phyloP scores from a whole-genome alignment of 257 asterid species.

The Solanum bulbocastanum region DNA sequence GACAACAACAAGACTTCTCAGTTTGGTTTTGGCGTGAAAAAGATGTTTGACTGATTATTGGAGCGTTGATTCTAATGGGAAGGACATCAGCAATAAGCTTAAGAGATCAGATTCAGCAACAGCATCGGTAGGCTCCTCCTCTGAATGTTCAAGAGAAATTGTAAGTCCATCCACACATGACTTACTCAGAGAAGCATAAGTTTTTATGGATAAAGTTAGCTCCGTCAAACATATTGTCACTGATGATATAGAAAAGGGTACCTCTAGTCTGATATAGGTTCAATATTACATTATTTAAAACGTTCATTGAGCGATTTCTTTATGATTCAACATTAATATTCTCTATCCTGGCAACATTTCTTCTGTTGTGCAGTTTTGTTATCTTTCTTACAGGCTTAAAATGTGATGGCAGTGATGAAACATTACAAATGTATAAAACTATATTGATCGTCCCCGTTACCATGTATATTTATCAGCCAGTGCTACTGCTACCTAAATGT shows the following conservation, averaged over 20 bases:
- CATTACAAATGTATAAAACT: neutral
- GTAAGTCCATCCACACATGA: neutral
- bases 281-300: neutral
- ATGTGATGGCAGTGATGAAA: neutral
- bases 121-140: neutral
- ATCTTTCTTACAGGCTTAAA: neutral
- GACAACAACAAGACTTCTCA: neutral
- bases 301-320: neutral
- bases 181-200: neutral
- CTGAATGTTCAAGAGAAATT: neutral
- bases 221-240: neutral
- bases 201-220: neutral
- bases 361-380: neutral
- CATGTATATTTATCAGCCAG: neutral
- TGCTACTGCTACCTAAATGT: neutral
- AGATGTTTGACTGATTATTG: conserved; percentile 58
- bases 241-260: neutral
- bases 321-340: neutral
- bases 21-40: conserved; percentile 45
- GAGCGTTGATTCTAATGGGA: conserved; percentile 41
- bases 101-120: conserved; percentile 32
- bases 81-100: conserved; percentile 12
- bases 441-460: neutral
- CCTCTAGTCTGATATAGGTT: neutral
- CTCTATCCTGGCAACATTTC: neutral